Conservation (phyloP, 2,329 filamentous ascomycete species). For the Sporothrix protearum region DNA sequence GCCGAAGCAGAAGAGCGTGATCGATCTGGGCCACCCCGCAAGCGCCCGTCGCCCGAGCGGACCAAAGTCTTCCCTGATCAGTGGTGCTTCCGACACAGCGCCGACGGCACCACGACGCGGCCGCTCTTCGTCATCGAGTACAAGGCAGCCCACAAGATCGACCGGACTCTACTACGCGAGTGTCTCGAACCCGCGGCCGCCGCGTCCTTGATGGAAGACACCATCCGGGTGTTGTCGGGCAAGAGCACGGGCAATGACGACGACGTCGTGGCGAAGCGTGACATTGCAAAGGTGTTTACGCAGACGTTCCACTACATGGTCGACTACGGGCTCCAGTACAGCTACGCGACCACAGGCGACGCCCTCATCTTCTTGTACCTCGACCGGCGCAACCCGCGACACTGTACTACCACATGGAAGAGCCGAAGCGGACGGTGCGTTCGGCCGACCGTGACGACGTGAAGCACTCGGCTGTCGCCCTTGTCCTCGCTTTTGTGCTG, state of each 20-base stretch:
- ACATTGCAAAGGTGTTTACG: conserved; percentile 14
- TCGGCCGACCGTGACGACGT: too few species aligned
- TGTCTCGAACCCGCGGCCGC: conserved; percentile 4
- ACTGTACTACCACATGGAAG: conserved; percentile 20
- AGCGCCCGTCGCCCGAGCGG: conserved; percentile 9
- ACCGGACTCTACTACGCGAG: background rate
- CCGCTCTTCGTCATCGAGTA: conserved; percentile 30
- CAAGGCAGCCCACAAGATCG: conserved; percentile 24
- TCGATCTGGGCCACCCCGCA: background rate
- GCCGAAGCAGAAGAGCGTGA: conserved; percentile 8
- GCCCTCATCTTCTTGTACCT: conserved; percentile 18
- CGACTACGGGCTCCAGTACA: conserved; percentile 20
- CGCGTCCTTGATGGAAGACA: conserved; percentile 16
- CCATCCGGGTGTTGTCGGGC: background rate
- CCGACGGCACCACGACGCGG: conserved; percentile 9
- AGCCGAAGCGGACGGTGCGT: background rate
- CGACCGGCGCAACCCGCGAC: conserved; percentile 1
- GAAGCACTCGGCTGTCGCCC: conserved; percentile 10
- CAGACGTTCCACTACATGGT: conserved; percentile 25
- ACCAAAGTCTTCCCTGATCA: conserved; percentile 17
- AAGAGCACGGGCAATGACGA: background rate
- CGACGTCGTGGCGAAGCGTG: background rate
- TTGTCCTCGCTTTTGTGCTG: conserved; percentile 13
- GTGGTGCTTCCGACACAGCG: conserved; percentile 21
- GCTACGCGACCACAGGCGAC: conserved; percentile 21